A percentile compares a stretch with the other conserved stretches of the same genome.
phyloP scores from a whole-genome alignment of 768 basidiomycete genomes.

The Termitomyces sp. region DNA sequence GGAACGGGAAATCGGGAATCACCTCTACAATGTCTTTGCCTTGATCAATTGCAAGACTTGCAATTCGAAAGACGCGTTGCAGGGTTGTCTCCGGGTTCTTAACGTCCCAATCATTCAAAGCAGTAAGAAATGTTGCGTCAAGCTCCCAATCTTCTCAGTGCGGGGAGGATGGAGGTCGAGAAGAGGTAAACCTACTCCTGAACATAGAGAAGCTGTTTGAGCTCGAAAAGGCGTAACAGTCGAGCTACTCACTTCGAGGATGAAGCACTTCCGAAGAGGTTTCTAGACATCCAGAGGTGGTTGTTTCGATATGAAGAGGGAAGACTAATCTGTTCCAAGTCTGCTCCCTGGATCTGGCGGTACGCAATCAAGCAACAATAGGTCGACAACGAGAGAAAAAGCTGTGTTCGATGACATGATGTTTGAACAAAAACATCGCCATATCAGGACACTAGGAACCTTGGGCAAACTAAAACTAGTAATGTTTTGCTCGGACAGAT shows the following conservation, averaged over 20 bases:
- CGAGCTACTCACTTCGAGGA: background rate
- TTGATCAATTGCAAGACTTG: constrained; percentile 5
- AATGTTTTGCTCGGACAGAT: background rate
- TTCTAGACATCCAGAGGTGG: background rate
- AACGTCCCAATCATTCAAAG: constrained; percentile 4
- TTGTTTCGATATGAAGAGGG: background rate
- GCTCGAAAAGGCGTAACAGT: background rate
- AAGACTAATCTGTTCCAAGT: background rate
- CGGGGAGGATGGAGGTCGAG: background rate
- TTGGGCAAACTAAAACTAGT: background rate
- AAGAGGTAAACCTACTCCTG: background rate
- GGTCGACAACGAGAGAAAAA: background rate
- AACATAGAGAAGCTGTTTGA: background rate
- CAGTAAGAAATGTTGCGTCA: constrained; percentile 5
- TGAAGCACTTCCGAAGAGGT: no score
- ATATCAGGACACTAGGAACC: background rate
- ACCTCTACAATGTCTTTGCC: background rate
- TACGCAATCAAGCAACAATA: no score
- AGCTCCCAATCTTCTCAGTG: constrained; percentile 7
- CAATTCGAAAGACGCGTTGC: constrained; percentile 1
- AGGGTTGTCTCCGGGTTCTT: constrained; percentile 9
- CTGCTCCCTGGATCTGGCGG: no score
- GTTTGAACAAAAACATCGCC: no score
- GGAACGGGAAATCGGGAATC: constrained; percentile 9
- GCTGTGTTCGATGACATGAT: no score